Base-by-base conservation (phyloP, 2,329 filamentous ascomycete genomes). In the Karstenula rhodostoma region DNA sequence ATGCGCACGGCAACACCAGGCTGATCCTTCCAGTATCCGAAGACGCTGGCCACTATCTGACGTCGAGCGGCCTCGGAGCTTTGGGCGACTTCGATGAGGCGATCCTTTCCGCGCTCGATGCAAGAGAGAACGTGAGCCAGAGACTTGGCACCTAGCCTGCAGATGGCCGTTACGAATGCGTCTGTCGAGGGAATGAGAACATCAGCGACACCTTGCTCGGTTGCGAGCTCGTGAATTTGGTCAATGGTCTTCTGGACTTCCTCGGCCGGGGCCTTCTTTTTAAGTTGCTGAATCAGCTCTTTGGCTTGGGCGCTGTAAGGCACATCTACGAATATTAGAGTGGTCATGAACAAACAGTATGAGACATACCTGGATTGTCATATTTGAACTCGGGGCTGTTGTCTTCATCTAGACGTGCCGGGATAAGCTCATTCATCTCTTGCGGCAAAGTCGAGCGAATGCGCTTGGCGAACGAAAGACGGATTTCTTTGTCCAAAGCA, bases 351-450 rank as follows among this genome's bases (percentile, higher is more conserved):
- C 25, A 22, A 27, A 7, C 6, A 43, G 9, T 33, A 13, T 32
- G 4, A 15, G 83, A 2, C 87, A 80, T 83, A 92, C 91, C 82
- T 58, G 92, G 88, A 61, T 90, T 83, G 25, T 88, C 87, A 75
- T 91, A 99, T 79, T 98, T 98, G 82, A 97, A 98, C 63, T 94
- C 90, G 0, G 95, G 95, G 17, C 90, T 92, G n/a, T 91, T 92
- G 74, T 99, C 95, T 73, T 95, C 93, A 78, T 98, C 94, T 76
- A 97, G 96, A 67, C 90, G 92, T 55, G 91, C 88, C 0, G 91
- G 86, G 66, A 99, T 94, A 61, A 99, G 81, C 2, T 83, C 81
- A 69, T 94, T 88, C 74, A 97, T 98, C 8, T 89, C 87, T 56
- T 91, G 89, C 1, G 94, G 95, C 8, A 99, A 83, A 5, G 95